These are phyloP conservation scores for Trichoderma sp. DNA, from an alignment of 2,329 filamentous ascomycete species.

Conservation along the genomic window DNA sequence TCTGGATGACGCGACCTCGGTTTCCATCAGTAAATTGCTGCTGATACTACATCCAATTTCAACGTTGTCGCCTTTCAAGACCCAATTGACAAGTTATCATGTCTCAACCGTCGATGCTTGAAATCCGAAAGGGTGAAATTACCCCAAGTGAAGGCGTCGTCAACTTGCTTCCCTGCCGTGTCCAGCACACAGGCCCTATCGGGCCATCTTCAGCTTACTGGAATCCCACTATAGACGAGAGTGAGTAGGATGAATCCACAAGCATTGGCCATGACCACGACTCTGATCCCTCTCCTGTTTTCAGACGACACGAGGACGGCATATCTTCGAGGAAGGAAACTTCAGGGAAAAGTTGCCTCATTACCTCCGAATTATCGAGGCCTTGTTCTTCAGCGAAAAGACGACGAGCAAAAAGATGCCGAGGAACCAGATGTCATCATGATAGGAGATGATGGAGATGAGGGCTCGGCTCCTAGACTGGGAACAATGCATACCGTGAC, in stretches of 20 bases:
- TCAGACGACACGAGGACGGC: constrained; percentile 54
- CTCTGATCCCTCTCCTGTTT: neutral
- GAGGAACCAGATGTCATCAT: constrained; percentile 25
- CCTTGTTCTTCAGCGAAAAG: constrained; percentile 49
- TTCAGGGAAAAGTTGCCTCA: constrained; percentile 64
- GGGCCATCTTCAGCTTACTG: constrained; percentile 66
- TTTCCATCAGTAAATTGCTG: neutral
- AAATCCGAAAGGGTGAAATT: constrained; percentile 32
- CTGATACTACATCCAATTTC: neutral
- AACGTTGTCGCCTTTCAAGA: too few species aligned
- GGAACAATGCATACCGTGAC: constrained; percentile 62
- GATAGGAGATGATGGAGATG: constrained; percentile 28
- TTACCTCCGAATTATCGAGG: constrained; percentile 73
- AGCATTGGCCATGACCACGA: neutral
- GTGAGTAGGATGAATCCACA: neutral
- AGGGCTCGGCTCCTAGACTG: constrained; percentile 45
- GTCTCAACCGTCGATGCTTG: constrained; percentile 45
- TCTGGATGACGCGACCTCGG: neutral
- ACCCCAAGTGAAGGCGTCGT: constrained; percentile 47
- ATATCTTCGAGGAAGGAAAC: constrained; percentile 77
- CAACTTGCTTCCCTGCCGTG: constrained; percentile 76
- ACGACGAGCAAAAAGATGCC: constrained; percentile 22
- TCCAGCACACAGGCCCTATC: constrained; percentile 73
- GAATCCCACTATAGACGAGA: constrained; percentile 53
- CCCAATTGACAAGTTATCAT: constrained; percentile 29